Percentiles rank a stretch among this genome's conserved stretches.
Evolutionary conservation across 805 yeast species (phyloP).

Genomic region (Hanseniaspora clermontiae): DNA sequence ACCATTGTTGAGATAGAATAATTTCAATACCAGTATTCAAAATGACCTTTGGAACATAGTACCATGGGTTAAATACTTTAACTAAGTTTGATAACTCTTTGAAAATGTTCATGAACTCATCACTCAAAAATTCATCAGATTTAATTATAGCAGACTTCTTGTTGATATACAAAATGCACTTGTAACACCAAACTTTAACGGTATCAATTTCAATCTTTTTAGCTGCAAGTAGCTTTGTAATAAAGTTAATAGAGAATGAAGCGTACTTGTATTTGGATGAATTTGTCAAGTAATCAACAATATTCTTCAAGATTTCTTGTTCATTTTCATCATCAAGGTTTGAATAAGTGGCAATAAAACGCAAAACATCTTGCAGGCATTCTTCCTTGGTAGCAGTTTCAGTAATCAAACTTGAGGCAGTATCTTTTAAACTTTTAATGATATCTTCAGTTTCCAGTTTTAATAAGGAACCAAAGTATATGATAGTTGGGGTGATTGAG

Average conservation of each 20-base stretch:
- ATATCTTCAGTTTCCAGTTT: constrained; percentile 14
- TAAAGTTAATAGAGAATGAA: constrained; percentile 22
- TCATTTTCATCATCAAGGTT: constrained; percentile 22
- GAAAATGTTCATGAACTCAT: constrained; percentile 28
- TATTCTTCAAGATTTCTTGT: constrained; percentile 1
- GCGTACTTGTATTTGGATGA: constrained; percentile 25
- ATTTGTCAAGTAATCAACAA: constrained; percentile 24
- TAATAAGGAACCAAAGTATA: constrained; percentile 21
- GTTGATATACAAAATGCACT: constrained; percentile 48
- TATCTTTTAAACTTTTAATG: constrained; percentile 16
- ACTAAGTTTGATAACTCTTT: constrained; percentile 27
- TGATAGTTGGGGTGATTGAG: constrained; percentile 21
- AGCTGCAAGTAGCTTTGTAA: constrained; percentile 12
- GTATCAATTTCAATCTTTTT: constrained; percentile 17
- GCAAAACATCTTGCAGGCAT: constrained; percentile 15
- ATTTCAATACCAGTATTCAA: constrained; percentile 57
- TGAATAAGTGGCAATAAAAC: neutral
- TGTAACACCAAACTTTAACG: constrained; percentile 40
- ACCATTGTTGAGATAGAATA: constrained; percentile 39
- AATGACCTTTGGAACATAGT: constrained; percentile 33
- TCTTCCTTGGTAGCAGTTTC: constrained; percentile 11
- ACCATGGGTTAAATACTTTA: constrained; percentile 27
- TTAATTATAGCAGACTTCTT: constrained; percentile 44
- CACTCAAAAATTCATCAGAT: constrained; percentile 21
- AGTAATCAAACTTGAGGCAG: constrained; percentile 14